Percentiles rank a stretch among this genome's conserved stretches.
Conservation (phyloP, 1,284 basidiomycete species). For the Leccinum subatratum region DNA sequence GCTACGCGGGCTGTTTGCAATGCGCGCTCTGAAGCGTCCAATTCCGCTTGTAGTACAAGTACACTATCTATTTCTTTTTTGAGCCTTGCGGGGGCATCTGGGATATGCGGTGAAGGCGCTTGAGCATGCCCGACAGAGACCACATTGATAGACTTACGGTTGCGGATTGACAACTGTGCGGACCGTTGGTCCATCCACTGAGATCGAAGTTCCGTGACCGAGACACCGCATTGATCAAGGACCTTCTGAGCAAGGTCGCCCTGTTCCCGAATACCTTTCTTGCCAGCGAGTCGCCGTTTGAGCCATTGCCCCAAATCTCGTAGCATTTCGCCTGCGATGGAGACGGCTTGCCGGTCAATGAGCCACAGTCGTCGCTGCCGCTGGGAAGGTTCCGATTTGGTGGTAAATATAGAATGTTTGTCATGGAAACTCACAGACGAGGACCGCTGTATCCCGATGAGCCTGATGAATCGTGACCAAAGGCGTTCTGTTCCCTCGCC, state of each 20-base stretch:
- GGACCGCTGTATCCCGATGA: constrained; percentile 2
- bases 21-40: neutral
- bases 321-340: neutral
- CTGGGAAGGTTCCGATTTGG: neutral
- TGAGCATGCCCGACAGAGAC: too few relatives aligned
- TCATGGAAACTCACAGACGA: neutral
- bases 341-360: neutral
- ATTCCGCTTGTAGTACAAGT: neutral
- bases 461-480: neutral
- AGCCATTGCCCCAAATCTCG: neutral
- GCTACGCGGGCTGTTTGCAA: neutral
- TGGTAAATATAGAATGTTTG: neutral
- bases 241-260: neutral
- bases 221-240: neutral
- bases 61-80: neutral
- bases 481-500: neutral
- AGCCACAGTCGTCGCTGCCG: neutral
- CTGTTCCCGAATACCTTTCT: neutral
- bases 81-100: neutral
- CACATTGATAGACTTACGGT: neutral
- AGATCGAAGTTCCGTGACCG: neutral
- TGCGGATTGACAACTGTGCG: neutral
- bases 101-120: too few relatives aligned
- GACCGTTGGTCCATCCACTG: neutral
- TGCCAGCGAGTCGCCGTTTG: neutral